Evolutionary conservation across 2,329 filamentous ascomycete species (phyloP).

Genomic region (Ceratocystis eucalypticola): DNA sequence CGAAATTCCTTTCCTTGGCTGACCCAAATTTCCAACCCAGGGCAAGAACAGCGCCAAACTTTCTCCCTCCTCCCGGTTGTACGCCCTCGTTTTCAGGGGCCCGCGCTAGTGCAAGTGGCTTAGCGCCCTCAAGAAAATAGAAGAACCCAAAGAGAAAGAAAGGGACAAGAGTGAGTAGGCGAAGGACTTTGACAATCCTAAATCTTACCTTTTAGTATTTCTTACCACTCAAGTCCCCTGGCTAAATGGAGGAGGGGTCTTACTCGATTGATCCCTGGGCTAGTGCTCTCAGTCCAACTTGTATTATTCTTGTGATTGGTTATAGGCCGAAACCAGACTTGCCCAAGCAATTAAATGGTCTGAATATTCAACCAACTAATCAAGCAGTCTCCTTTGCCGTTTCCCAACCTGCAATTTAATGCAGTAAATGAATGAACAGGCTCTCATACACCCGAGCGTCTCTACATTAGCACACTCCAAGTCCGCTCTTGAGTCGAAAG

Average conservation of each 20-base stretch:
- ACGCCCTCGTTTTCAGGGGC: background rate
- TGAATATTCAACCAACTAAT: too few species aligned
- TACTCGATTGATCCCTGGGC: too few species aligned
- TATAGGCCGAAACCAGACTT: too few species aligned
- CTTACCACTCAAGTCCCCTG: background rate
- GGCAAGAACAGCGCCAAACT: background rate
- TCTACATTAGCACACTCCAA: too few species aligned
- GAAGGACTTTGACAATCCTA: background rate
- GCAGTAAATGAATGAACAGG: too few species aligned
- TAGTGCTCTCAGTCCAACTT: too few species aligned
- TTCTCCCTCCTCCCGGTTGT: background rate
- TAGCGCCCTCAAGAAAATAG: background rate
- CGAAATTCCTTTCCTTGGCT: background rate
- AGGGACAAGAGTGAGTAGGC: background rate
- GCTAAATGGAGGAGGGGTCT: background rate
- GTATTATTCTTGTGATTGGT: too few species aligned
- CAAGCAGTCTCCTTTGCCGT: too few species aligned
- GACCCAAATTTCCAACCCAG: background rate
- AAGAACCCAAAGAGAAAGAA: background rate
- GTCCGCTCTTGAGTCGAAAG: too few species aligned
- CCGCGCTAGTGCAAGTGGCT: slow-evolving; percentile 1
- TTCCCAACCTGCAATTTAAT: too few species aligned
- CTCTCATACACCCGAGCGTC: too few species aligned
- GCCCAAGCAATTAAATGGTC: too few species aligned
- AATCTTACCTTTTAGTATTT: background rate